phyloP scores from a whole-genome alignment of 306 rosid species.

The Rubus idaeus region DNA sequence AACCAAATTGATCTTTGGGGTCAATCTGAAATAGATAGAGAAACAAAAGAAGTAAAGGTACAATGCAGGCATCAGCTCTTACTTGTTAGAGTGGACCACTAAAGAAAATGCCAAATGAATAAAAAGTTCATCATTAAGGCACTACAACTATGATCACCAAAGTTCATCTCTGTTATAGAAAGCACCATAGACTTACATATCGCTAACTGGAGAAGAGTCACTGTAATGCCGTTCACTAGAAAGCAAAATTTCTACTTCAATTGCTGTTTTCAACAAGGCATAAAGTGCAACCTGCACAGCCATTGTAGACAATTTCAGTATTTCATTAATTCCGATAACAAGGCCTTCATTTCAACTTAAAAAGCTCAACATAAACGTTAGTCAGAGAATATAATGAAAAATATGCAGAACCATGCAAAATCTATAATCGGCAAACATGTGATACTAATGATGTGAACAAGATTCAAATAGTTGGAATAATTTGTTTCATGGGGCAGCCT shows the following conservation, averaged over 20 bases:
- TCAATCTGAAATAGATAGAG: slow-evolving; percentile 51
- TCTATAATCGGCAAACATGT: not conserved
- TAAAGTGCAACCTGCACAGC: slow-evolving; percentile 56
- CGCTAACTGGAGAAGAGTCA: slow-evolving; percentile 51
- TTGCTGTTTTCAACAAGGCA: slow-evolving; percentile 57
- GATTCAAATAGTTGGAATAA: not conserved
- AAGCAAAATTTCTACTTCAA: slow-evolving; percentile 64
- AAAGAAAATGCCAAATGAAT: not conserved
- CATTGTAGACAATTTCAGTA: slow-evolving; percentile 18
- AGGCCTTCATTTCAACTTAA: slow-evolving; percentile 11
- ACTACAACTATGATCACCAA: not conserved
- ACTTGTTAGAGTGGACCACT: not conserved
- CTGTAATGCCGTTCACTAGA: slow-evolving; percentile 48
- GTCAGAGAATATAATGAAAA: slow-evolving; percentile 1
- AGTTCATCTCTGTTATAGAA: not conserved
- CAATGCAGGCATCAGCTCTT: not conserved
- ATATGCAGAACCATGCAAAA: slow-evolving; percentile 5
- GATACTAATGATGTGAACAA: not conserved
- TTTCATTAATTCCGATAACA: slow-evolving; percentile 14
- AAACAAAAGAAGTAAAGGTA: slow-evolving; percentile 19
- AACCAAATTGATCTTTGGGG: slow-evolving; percentile 40
- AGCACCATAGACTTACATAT: slow-evolving; percentile 46
- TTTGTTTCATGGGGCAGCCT: not conserved
- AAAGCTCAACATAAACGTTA: slow-evolving; percentile 4
- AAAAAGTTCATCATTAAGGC: not conserved